phyloP scores from a whole-genome alignment of 2,329 filamentous ascomycete species.

The Penicillium verrucosum region DNA sequence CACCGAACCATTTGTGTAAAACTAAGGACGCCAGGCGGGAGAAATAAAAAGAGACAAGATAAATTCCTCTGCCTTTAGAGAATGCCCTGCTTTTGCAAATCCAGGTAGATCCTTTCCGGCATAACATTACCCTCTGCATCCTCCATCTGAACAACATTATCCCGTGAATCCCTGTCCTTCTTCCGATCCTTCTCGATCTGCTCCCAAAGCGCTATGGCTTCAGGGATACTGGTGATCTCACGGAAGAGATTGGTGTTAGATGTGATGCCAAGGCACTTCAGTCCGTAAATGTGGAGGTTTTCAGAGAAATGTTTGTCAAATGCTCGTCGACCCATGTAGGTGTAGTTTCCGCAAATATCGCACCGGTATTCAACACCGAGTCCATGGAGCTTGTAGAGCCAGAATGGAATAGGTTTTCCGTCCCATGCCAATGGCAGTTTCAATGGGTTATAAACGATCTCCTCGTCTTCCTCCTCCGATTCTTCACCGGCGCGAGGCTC shows the following conservation, averaged over 20 bases:
- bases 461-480: slow-evolving; percentile 73
- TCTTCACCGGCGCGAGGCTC: slow-evolving; percentile 51
- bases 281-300: slow-evolving; percentile 82
- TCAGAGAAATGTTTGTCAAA: slow-evolving; percentile 99
- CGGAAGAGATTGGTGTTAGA: slow-evolving; percentile 80
- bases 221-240: slow-evolving; percentile 88
- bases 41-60: background rate
- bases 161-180: slow-evolving; percentile 69
- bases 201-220: slow-evolving; percentile 84
- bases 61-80: slow-evolving; percentile 48
- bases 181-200: slow-evolving; percentile 87
- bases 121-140: slow-evolving; percentile 97
- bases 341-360: slow-evolving; percentile 96
- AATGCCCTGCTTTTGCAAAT: slow-evolving; percentile 88
- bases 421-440: slow-evolving; percentile 97
- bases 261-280: slow-evolving; percentile 91
- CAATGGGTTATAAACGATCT: slow-evolving; percentile 93
- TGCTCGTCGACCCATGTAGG: slow-evolving; percentile 94
- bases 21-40: background rate
- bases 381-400: slow-evolving; percentile 96
- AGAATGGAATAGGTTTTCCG: slow-evolving; percentile 97
- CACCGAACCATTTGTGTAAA: slow-evolving; percentile 30
- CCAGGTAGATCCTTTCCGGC: slow-evolving; percentile 97
- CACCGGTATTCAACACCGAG: slow-evolving; percentile 92
- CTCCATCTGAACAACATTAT: slow-evolving; percentile 96